phyloP scores from a whole-genome alignment of 2,329 filamentous ascomycete species.

The Ascocoryne sarcoides region DNA sequence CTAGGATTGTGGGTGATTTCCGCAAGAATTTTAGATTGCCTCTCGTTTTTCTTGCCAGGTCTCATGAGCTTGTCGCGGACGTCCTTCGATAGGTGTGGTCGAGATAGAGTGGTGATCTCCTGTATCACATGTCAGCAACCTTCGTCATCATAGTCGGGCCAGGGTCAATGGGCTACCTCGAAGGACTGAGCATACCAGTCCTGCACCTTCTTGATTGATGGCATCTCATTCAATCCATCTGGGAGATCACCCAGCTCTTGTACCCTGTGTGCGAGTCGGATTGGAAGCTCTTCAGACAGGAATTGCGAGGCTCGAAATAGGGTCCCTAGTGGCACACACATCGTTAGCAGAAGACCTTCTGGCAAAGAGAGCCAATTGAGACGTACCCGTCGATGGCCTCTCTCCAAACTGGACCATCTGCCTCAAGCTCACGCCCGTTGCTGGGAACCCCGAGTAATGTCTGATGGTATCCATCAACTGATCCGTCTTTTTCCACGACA shows the following conservation, averaged over 20 bases:
- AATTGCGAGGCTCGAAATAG: slow-evolving; percentile 97
- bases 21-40: slow-evolving; percentile 58
- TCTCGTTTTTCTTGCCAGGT: slow-evolving; percentile 46
- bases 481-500: slow-evolving; percentile 91
- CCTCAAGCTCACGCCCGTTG: slow-evolving; percentile 88
- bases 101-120: slow-evolving; percentile 85
- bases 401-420: slow-evolving; percentile 99
- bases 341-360: slow-evolving; percentile 3
- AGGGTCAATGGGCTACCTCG: slow-evolving; percentile 65
- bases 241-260: slow-evolving; percentile 87
- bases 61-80: slow-evolving; percentile 71
- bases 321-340: slow-evolving; percentile 52
- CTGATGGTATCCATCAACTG: slow-evolving; percentile 93
- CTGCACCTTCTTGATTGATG: slow-evolving; percentile 86
- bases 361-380: background rate
- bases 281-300: slow-evolving; percentile 94
- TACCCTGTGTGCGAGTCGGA: slow-evolving; percentile 90
- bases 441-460: slow-evolving; percentile 94
- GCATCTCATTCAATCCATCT: slow-evolving; percentile 96
- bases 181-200: slow-evolving; percentile 99
- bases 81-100: slow-evolving; percentile 67
- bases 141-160: slow-evolving; percentile 2
- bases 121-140: slow-evolving; percentile 34
- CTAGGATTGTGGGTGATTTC: slow-evolving; percentile 88
- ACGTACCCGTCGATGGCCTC: slow-evolving; percentile 76